Conservation (phyloP, 2,329 filamentous ascomycete species). For the Calonectria leucothoes region DNA sequence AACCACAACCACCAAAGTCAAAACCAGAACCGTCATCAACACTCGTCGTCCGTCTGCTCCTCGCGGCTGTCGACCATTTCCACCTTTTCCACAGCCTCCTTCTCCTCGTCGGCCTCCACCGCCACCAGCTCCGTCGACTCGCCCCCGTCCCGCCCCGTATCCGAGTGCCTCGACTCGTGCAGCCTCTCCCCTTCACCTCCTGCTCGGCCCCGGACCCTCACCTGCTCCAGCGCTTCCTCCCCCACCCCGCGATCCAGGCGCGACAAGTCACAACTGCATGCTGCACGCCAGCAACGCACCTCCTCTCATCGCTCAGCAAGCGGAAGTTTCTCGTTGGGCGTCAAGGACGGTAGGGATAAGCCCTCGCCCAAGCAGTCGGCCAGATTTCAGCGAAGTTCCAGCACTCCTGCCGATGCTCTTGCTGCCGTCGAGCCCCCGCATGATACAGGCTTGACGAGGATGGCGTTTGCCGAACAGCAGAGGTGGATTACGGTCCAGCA, state of each 20-base stretch:
- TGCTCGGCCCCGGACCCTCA: conserved; percentile 35
- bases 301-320: conserved; percentile 58
- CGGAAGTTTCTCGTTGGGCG: conserved; percentile 45
- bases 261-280: conserved; percentile 63
- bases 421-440: conserved; percentile 59
- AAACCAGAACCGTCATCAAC: conserved; percentile 20
- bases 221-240: conserved; percentile 36
- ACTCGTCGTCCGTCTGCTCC: conserved; percentile 40
- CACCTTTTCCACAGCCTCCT: conserved; percentile 29
- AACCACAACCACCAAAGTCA: conserved; percentile 18
- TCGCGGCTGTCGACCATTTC: conserved; percentile 41
- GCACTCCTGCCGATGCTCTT: conserved; percentile 55
- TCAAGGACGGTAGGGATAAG: conserved; percentile 32
- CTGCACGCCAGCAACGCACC: conserved; percentile 60
- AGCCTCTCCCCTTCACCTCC: conserved; percentile 26
- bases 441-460: conserved; percentile 65
- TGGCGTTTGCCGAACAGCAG: conserved; percentile 74
- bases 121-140: conserved; percentile 37
- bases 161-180: conserved; percentile 29
- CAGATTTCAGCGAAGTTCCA: conserved; percentile 48
- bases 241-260: conserved; percentile 53
- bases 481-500: conserved; percentile 87
- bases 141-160: conserved; percentile 35
- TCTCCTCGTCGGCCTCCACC: conserved; percentile 30
- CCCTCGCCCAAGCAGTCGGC: conserved; percentile 29